phyloP scores from a whole-genome alignment of 2,329 filamentous ascomycete species.

The Aspergillus flavus region DNA sequence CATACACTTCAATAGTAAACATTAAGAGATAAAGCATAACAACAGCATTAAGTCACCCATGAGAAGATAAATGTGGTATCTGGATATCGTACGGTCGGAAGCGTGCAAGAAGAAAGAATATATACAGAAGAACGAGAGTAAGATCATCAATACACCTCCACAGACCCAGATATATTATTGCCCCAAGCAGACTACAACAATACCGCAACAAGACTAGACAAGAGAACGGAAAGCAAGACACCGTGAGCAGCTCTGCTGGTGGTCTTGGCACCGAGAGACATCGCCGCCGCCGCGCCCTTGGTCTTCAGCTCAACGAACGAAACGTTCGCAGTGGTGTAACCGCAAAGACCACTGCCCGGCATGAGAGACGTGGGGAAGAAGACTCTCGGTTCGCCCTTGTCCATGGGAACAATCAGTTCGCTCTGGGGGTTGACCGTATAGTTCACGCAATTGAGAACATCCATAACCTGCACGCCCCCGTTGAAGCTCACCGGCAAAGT shows the following conservation, averaged over 20 bases:
- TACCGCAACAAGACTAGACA: not conserved
- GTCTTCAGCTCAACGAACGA: slow-evolving; percentile 7
- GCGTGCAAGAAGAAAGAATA: not conserved
- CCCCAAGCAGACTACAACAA: not conserved
- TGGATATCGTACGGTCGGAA: not conserved
- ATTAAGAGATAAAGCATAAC: not conserved
- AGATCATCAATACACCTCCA: not conserved
- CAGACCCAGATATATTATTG: not conserved
- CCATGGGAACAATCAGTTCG: slow-evolving; percentile 24
- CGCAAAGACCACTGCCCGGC: slow-evolving; percentile 30
- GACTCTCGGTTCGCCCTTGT: slow-evolving; percentile 30
- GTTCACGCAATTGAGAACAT: slow-evolving; percentile 29
- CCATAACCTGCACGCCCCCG: slow-evolving; percentile 23
- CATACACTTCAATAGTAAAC: not conserved
- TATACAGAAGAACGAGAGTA: not conserved
- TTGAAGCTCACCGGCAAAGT: slow-evolving; percentile 28
- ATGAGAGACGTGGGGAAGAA: slow-evolving; percentile 28
- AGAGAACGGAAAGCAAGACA: not conserved
- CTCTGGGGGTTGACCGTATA: slow-evolving; percentile 26
- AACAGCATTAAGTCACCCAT: not conserved
- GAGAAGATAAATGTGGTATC: not conserved
- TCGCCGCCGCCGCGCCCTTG: not conserved
- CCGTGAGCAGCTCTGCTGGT: not conserved
- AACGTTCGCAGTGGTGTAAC: slow-evolving; percentile 8
- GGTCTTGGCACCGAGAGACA: not conserved